phyloP scores from a whole-genome alignment of 1,284 basidiomycete species.

The Ceratobasidium sp. region DNA sequence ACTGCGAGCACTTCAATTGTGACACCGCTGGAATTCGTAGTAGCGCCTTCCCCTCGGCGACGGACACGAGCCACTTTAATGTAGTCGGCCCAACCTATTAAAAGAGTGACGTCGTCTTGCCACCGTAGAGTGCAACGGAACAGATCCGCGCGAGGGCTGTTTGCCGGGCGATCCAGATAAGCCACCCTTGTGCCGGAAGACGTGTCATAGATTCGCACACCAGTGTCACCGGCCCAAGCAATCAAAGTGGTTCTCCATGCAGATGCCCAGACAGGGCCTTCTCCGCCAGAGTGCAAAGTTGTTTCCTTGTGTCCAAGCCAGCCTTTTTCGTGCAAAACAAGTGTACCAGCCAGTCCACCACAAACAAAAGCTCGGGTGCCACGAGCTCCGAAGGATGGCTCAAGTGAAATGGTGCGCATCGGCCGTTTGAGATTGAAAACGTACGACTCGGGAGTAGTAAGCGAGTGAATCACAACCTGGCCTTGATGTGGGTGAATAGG shows the following conservation, averaged over 20 bases:
- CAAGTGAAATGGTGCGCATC: conserved; percentile 87
- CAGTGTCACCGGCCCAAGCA: conserved; percentile 96
- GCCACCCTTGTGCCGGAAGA: conserved; percentile 81
- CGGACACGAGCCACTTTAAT: conserved; percentile 91
- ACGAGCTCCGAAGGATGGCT: conserved; percentile 87
- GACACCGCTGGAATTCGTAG: conserved; percentile 38
- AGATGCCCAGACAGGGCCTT: conserved; percentile 94
- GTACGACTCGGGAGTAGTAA: conserved; percentile 83
- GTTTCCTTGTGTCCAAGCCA: conserved; percentile 97
- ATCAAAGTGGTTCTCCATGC: conserved; percentile 88
- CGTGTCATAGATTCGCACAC: conserved; percentile 93
- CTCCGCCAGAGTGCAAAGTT: conserved; percentile 77
- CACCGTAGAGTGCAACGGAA: conserved; percentile 92
- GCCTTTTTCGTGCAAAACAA: conserved; percentile 90
- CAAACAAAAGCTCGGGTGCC: conserved; percentile 87
- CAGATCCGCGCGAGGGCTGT: conserved; percentile 88
- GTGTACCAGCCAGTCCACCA: conserved; percentile 89
- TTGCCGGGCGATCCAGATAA: conserved; percentile 81
- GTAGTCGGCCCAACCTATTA: conserved; percentile 94
- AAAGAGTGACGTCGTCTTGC: conserved; percentile 88
- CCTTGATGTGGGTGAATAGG: conserved; percentile 54
- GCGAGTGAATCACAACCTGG: conserved; percentile 87
- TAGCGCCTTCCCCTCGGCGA: conserved; percentile 57
- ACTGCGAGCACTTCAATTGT: conserved; percentile 86
- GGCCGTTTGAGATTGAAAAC: conserved; percentile 93